Percentiles rank a stretch among this genome's conserved stretches.
phyloP scores from a whole-genome alignment of 164 flowering plant genomes.

The Berberis vulgaris region DNA sequence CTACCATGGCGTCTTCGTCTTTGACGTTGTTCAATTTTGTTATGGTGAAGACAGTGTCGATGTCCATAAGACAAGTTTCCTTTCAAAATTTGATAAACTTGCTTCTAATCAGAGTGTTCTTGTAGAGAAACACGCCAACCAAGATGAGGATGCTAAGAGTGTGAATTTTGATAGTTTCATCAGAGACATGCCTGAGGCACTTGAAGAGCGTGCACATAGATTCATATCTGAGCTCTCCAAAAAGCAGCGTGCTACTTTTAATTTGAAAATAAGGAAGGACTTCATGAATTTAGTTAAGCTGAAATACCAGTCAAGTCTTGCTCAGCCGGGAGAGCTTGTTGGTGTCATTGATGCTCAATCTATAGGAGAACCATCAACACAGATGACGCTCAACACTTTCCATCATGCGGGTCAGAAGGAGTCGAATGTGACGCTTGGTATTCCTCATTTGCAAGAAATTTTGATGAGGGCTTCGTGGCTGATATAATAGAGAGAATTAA shows the following conservation, averaged over 20 bases:
- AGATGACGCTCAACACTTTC: constrained; percentile 99
- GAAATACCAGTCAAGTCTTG: constrained; percentile 73
- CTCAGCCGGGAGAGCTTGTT: constrained; percentile 95
- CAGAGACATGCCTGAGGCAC: constrained; percentile 41
- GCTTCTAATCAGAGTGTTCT: constrained; percentile 45
- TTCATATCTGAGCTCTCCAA: constrained; percentile 19
- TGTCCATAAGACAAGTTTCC: constrained; percentile 64
- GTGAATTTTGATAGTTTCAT: constrained; percentile 35
- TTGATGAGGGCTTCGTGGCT: constrained; percentile 86
- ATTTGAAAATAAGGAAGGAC: constrained; percentile 19
- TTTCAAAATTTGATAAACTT: constrained; percentile 54
- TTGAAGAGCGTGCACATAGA: constrained; percentile 29
- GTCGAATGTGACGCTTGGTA: constrained; percentile 96
- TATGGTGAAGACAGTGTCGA: constrained; percentile 99
- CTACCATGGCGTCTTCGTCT: too few relatives aligned
- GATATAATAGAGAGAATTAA: constrained; percentile 68
- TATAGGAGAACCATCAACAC: constrained; percentile 95
- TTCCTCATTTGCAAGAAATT: constrained; percentile 95
- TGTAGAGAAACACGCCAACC: constrained; percentile 22
- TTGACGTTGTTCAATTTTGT: constrained; percentile 42
- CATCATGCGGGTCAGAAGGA: constrained; percentile 98
- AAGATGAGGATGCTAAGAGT: constrained; percentile 16
- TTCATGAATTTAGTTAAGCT: constrained; percentile 53
- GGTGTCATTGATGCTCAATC: constrained; percentile 97
- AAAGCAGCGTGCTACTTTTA: constrained; percentile 8